Conservation (phyloP, 768 basidiomycete genomes). For the Leucocoprinus sp. region DNA sequence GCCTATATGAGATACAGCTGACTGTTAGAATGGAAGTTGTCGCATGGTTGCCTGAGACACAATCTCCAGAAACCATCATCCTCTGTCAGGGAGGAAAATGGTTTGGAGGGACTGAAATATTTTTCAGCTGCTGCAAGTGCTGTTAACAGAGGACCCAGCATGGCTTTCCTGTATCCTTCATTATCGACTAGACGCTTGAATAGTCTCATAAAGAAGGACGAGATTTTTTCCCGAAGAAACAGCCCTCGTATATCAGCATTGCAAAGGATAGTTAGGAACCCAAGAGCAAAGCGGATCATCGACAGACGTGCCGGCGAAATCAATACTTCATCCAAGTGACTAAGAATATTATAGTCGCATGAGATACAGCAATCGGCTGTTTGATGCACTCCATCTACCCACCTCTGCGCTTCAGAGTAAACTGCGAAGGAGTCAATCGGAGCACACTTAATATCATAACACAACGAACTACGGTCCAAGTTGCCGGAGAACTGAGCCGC, state of each 20-base stretch:
- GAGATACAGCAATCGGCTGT: background rate
- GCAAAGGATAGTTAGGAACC: conserved; percentile 8
- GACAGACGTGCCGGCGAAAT: background rate
- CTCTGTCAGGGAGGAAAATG: background rate
- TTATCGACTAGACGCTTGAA: background rate
- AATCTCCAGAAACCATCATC: conserved; percentile 4
- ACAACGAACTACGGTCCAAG: conserved; percentile 1
- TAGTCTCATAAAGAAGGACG: conserved; percentile 3
- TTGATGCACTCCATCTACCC: background rate
- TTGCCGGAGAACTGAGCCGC: background rate
- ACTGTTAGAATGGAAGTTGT: background rate
- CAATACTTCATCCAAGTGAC: background rate
- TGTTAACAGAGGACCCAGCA: conserved; percentile 4
- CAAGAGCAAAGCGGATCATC: conserved; percentile 9
- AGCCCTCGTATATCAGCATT: conserved; percentile 2
- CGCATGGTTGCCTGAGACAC: background rate
- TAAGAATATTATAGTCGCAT: background rate
- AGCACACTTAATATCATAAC: background rate
- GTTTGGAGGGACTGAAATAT: conserved; percentile 1
- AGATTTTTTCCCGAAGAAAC: conserved; percentile 11
- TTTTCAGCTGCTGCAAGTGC: conserved; percentile 4
- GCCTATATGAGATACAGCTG: background rate
- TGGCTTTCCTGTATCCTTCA: background rate
- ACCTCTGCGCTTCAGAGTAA: conserved; percentile 3
- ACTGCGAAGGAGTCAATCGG: background rate